Percentiles rank a stretch among this genome's conserved stretches.
phyloP scores from a whole-genome alignment of 768 basidiomycete species.

The Astraeus odoratus region DNA sequence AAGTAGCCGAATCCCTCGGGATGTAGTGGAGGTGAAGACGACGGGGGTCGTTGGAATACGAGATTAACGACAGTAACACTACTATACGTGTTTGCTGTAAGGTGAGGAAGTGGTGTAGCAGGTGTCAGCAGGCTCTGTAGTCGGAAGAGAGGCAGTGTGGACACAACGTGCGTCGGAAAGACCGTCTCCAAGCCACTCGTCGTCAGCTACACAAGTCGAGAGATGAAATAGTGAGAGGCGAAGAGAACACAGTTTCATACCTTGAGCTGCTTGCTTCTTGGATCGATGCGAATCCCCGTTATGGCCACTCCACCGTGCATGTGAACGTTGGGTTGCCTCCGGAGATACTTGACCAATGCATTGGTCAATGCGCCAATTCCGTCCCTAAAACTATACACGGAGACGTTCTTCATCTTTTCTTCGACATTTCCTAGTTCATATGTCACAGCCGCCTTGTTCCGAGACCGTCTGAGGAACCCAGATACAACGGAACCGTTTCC shows the following conservation, averaged over 20 bases:
- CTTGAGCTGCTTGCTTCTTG: slow-evolving; percentile 35
- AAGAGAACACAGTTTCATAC: slow-evolving; percentile 26
- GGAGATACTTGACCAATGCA: slow-evolving; percentile 45
- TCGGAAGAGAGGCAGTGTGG: slow-evolving; percentile 62
- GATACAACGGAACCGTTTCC: slow-evolving; percentile 65
- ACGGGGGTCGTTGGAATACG: slow-evolving; percentile 54
- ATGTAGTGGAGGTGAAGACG: slow-evolving; percentile 42
- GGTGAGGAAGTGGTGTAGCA: slow-evolving; percentile 46
- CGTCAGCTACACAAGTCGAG: slow-evolving; percentile 23
- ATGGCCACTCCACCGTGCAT: slow-evolving; percentile 42
- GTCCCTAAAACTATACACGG: slow-evolving; percentile 76
- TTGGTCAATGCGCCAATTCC: slow-evolving; percentile 66
- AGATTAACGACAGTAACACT: slow-evolving; percentile 87
- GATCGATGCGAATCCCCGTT: slow-evolving; percentile 25
- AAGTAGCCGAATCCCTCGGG: slow-evolving; percentile 93
- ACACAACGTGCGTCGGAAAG: slow-evolving; percentile 62
- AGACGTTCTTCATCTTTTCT: slow-evolving; percentile 46
- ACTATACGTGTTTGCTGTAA: slow-evolving; percentile 63
- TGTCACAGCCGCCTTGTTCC: slow-evolving; percentile 13
- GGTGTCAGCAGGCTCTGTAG: slow-evolving; percentile 40
- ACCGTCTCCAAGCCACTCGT: slow-evolving; percentile 28
- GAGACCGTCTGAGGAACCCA: slow-evolving; percentile 39
- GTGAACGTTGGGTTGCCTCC: slow-evolving; percentile 47
- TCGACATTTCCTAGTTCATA: slow-evolving; percentile 47
- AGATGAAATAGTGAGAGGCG: background rate